These are phyloP conservation scores for Boechera divaricarpa DNA, from an alignment of 345 rosid genomes.

Conservation along the genomic window DNA sequence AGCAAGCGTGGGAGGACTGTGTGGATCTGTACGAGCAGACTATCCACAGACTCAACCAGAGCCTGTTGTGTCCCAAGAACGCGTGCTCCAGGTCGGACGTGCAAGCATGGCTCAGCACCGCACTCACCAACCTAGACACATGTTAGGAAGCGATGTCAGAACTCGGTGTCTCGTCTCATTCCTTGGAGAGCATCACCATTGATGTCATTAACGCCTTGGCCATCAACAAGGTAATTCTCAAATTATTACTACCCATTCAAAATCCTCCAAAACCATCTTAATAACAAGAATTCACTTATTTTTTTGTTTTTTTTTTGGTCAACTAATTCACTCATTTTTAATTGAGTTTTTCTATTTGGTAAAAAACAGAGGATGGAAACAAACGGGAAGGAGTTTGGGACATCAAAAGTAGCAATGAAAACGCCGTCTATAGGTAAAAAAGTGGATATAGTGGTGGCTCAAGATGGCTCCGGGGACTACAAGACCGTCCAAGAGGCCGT, in stretches of 20 bases:
- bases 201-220: conserved; percentile 66
- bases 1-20: conserved; percentile 67
- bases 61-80: conserved; percentile 29
- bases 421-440: conserved; percentile 30
- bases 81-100: conserved; percentile 57
- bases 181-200: conserved; percentile 45
- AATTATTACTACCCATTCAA: not conserved
- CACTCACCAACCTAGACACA: conserved; percentile 75
- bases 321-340: not conserved
- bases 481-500: conserved; percentile 62
- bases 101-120: conserved; percentile 88
- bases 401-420: conserved; percentile 40
- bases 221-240: conserved; percentile 46
- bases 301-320: no score
- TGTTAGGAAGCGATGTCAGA: conserved; percentile 60
- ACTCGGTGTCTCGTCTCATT: conserved; percentile 50
- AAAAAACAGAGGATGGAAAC: conserved; percentile 9
- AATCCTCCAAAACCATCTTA: not conserved
- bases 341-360: conserved; percentile 8
- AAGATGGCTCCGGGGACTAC: conserved; percentile 63
- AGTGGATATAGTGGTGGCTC: conserved; percentile 60
- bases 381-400: conserved; percentile 5
- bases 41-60: conserved; percentile 60
- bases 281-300: not conserved
- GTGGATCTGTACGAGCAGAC: conserved; percentile 61